phyloP scores from a whole-genome alignment of 1,139 yeast species.

The Williopsis jadinii region DNA sequence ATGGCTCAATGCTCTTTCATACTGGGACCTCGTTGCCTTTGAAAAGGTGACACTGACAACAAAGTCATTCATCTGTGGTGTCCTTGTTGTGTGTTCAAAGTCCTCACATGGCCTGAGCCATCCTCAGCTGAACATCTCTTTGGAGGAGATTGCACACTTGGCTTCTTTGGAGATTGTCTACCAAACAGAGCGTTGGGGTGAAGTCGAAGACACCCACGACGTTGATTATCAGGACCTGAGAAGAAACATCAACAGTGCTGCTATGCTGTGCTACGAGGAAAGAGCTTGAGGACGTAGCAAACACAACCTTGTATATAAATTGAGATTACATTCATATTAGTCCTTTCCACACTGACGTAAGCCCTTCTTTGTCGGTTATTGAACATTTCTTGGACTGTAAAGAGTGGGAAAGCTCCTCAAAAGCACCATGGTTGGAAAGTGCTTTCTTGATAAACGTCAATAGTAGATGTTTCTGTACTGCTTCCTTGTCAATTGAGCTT shows the following conservation, averaged over 20 bases:
- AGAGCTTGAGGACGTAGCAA: constrained; percentile 4
- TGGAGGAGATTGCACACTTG: constrained; percentile 70
- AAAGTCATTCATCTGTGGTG: constrained; percentile 81
- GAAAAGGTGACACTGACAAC: constrained; percentile 83
- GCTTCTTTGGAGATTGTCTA: constrained; percentile 76
- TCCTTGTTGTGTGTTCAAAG: constrained; percentile 25
- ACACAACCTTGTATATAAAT: too few relatives aligned
- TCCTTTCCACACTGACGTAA: too few relatives aligned
- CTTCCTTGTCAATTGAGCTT: too few relatives aligned
- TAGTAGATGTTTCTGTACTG: too few relatives aligned
- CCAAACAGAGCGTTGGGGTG: constrained; percentile 94
- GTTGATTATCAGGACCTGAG: constrained; percentile 87
- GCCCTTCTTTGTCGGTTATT: too few relatives aligned
- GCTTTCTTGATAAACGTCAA: too few relatives aligned
- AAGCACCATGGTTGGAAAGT: too few relatives aligned
- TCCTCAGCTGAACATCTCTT: constrained; percentile 23
- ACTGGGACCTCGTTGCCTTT: constrained; percentile 78
- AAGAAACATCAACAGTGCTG: constrained; percentile 76
- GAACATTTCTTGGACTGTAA: too few relatives aligned
- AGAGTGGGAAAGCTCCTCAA: too few relatives aligned
- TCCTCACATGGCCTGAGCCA: constrained; percentile 16
- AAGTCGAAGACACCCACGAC: constrained; percentile 97
- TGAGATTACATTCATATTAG: too few relatives aligned
- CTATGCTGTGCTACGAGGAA: constrained; percentile 42
- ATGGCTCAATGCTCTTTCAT: constrained; percentile 58